phyloP scores from a whole-genome alignment of 2,329 filamentous ascomycete genomes.

The Colletotrichum euphorbiae region DNA sequence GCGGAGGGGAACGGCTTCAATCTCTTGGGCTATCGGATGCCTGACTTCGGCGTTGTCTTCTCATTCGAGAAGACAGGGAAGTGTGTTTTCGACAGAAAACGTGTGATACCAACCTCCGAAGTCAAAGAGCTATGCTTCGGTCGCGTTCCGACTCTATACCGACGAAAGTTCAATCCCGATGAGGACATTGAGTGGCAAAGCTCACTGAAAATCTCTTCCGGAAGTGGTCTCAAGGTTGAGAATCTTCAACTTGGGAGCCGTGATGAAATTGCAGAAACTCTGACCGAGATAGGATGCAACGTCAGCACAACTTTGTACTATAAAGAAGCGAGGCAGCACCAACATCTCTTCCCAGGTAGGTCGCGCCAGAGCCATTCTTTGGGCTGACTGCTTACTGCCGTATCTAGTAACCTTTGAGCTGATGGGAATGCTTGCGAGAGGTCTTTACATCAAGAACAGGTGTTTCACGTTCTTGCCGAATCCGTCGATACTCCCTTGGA shows the following conservation, averaged over 20 bases:
- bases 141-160: slow-evolving; percentile 53
- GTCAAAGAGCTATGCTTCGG: slow-evolving; percentile 57
- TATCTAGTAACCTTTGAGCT: slow-evolving; percentile 52
- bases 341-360: slow-evolving; percentile 46
- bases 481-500: slow-evolving; percentile 64
- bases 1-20: slow-evolving; percentile 53
- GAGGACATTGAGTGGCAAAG: slow-evolving; percentile 27
- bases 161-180: neutral
- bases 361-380: neutral
- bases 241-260: slow-evolving; percentile 38
- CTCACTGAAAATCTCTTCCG: slow-evolving; percentile 11
- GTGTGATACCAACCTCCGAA: slow-evolving; percentile 51
- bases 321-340: slow-evolving; percentile 35
- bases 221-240: slow-evolving; percentile 33
- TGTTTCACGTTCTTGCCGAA: slow-evolving; percentile 57
- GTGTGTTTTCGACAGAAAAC: slow-evolving; percentile 48
- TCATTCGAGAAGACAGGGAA: slow-evolving; percentile 52
- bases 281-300: slow-evolving; percentile 53
- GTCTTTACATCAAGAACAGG: slow-evolving; percentile 49
- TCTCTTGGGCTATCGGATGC: slow-evolving; percentile 46
- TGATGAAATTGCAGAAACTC: slow-evolving; percentile 50
- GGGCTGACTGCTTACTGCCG: neutral
- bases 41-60: slow-evolving; percentile 54
- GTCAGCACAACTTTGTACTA: slow-evolving; percentile 48
- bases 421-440: slow-evolving; percentile 54